Evolutionary conservation across 2,329 filamentous ascomycete genomes (phyloP), one percentile per base, ranked within the genome.

Genomic region (Colletotrichum sp.): DNA sequence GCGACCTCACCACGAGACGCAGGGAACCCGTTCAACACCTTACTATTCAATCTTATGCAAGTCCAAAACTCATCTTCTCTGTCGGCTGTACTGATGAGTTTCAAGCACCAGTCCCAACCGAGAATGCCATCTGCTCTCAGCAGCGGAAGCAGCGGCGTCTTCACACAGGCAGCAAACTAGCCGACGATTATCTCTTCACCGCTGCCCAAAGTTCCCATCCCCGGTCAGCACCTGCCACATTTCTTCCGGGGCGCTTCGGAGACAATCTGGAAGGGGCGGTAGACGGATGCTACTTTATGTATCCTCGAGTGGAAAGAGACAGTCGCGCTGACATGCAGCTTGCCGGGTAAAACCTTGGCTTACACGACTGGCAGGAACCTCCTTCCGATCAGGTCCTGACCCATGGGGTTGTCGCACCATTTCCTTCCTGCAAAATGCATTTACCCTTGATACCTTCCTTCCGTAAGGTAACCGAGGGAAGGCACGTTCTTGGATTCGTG

Each of bases 101-200:
- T 34, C 12, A 14, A 16, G 24, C 36, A 39, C 36, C 7, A 39
- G 14, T 9, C 14, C 34, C 14, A 10, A 43, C 2, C 14, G 16
- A 1, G 1, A n/a, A n/a, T n/a, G 18, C 2, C 5, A 48, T 48
- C 3, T n/a, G 39, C 39, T n/a, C 9, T 1, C 43, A 52, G 43
- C 43, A 6, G 10, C n/a, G 43, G n/a, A 52, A 21, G 43, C 1
- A 0, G 1, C 43, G 10, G 43, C 10, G 4, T 21, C 0, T 7
- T 13, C n/a, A 21, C 10, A 2, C 3, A 21, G 43, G 10, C n/a
- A 52, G 10, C 10, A 21, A 52, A 21, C 1, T 21, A 6, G 43
- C n/a, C 7, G 43, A 21, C 43, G n/a, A 4, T 52, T 48, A 6
- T 13, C 1, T 3, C n/a, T 1, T 52, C 6, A 13, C 43, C n/a